A percentile compares a stretch with the other conserved stretches of the same genome.
These are phyloP conservation scores for Apiotrichum gracile DNA, from an alignment of 1,284 basidiomycete species.

Conservation along the genomic window DNA sequence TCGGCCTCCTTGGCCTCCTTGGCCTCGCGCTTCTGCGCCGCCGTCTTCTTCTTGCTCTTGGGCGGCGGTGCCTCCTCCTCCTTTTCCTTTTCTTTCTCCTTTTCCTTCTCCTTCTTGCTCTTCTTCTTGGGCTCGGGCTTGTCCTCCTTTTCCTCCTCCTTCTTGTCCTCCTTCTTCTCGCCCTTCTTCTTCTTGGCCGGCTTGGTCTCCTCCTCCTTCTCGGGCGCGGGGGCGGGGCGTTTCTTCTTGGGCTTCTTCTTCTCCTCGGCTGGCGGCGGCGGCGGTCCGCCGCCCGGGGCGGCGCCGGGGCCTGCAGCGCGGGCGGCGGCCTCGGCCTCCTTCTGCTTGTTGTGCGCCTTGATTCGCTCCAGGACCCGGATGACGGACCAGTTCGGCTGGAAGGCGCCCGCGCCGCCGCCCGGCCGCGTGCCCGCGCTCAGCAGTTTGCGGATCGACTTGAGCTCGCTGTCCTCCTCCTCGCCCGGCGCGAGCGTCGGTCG, in stretches of 20 bases:
- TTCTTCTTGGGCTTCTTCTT: constrained; percentile 13
- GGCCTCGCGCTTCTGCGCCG: not conserved
- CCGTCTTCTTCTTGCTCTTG: not conserved
- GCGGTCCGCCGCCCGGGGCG: not conserved
- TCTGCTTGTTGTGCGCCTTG: constrained; percentile 12
- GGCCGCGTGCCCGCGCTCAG: constrained; percentile 27
- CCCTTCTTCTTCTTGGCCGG: constrained; percentile 2
- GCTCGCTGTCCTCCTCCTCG: constrained; percentile 21
- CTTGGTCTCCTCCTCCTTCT: constrained; percentile 8
- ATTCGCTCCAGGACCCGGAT: constrained; percentile 32
- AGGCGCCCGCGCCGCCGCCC: constrained; percentile 11
- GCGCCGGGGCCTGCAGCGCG: constrained; percentile 6
- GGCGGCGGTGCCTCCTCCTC: not conserved
- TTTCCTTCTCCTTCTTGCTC: not conserved
- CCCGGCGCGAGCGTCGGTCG: constrained; percentile 14
- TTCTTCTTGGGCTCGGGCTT: no score
- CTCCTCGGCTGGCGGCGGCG: not conserved
- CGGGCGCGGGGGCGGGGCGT: not conserved
- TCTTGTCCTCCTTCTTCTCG: constrained; percentile 2
- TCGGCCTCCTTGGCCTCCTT: not conserved
- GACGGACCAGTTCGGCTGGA: constrained; percentile 39
- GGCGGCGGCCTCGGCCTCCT: constrained; percentile 12
- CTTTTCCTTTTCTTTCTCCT: not conserved
- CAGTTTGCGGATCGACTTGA: constrained; percentile 33
- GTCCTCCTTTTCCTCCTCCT: not conserved